Conservation (phyloP, 2,329 filamentous ascomycete species). For the Endocalyx cinctus region DNA sequence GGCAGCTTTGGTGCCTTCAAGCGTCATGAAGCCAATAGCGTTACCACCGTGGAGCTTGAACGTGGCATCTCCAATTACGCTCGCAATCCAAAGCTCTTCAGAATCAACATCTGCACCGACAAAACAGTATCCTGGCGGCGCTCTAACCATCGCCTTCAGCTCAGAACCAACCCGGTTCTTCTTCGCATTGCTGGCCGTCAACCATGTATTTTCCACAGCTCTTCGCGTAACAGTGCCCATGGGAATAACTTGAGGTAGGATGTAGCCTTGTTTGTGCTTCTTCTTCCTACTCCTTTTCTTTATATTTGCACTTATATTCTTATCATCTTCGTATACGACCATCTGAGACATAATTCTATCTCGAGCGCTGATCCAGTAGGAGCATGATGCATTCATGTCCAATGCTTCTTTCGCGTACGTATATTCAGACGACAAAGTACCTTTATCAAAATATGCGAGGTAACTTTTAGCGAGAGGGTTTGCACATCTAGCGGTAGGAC, state of each 20-base stretch:
- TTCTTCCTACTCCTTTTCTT: conserved; percentile 15
- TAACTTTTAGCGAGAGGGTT: conserved; percentile 92
- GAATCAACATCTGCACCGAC: conserved; percentile 97
- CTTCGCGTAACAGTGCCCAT: conserved; percentile 97
- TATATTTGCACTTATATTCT: conserved; percentile 20
- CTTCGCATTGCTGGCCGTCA: conserved; percentile 96
- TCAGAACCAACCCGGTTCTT: conserved; percentile 93
- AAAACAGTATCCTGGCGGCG: conserved; percentile 85
- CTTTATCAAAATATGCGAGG: conserved; percentile 84
- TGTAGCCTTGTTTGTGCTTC: conserved; percentile 60
- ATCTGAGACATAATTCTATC: conserved; percentile 94
- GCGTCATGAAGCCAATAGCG: conserved; percentile 97
- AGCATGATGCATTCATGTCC: conserved; percentile 98
- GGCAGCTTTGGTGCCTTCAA: conserved; percentile 90
- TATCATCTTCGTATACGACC: conserved; percentile 77
- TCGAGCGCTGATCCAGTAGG: conserved; percentile 96
- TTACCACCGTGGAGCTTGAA: conserved; percentile 96
- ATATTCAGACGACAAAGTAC: conserved; percentile 81
- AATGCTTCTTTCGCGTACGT: conserved; percentile 88
- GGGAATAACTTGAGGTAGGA: conserved; percentile 90
- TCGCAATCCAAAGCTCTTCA: conserved; percentile 97
- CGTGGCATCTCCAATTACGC: conserved; percentile 86
- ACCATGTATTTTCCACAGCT: conserved; percentile 96
- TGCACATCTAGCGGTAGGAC: conserved; percentile 75
- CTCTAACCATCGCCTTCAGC: conserved; percentile 92